phyloP scores from a whole-genome alignment of 768 basidiomycete genomes.

The Tulasnella sp. region DNA sequence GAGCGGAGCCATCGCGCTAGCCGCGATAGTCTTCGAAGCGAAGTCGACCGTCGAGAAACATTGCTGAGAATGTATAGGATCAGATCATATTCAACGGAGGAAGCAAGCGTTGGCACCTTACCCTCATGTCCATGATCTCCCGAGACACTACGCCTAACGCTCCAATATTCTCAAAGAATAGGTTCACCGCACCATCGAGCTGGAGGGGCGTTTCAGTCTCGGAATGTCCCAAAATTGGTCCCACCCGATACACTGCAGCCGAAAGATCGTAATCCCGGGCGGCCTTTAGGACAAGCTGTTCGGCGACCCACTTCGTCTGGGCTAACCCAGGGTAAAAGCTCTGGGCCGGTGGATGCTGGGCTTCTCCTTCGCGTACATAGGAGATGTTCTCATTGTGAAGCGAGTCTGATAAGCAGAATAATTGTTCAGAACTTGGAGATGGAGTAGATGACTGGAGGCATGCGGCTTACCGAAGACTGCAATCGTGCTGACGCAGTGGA shows the following conservation, averaged over 20 bases:
- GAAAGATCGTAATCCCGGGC: slow-evolving; percentile 9
- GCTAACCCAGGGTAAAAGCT: slow-evolving; percentile 5
- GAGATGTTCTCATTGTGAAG: background rate
- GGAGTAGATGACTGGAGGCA: background rate
- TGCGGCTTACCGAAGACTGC: slow-evolving; percentile 9
- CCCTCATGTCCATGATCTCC: background rate
- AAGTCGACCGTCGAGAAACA: slow-evolving; percentile 1
- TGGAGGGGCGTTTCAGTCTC: background rate
- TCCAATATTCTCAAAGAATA: background rate
- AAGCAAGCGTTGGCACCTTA: background rate
- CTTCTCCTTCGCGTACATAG: background rate
- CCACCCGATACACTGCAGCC: slow-evolving; percentile 6
- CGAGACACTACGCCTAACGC: background rate
- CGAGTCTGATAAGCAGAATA: background rate
- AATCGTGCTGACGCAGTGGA: slow-evolving; percentile 9
- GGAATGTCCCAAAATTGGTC: slow-evolving; percentile 7
- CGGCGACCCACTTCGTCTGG: slow-evolving; percentile 6
- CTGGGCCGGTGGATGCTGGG: slow-evolving; percentile 3
- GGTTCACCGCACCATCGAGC: background rate
- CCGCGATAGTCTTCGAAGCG: background rate
- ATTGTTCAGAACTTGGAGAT: background rate
- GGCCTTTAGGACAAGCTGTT: slow-evolving; percentile 6
- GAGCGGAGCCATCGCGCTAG: background rate
- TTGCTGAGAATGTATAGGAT: background rate
- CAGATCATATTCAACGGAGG: background rate